phyloP scores from a whole-genome alignment of 495 filamentous ascomycete species.

The Daldinia loculata region DNA sequence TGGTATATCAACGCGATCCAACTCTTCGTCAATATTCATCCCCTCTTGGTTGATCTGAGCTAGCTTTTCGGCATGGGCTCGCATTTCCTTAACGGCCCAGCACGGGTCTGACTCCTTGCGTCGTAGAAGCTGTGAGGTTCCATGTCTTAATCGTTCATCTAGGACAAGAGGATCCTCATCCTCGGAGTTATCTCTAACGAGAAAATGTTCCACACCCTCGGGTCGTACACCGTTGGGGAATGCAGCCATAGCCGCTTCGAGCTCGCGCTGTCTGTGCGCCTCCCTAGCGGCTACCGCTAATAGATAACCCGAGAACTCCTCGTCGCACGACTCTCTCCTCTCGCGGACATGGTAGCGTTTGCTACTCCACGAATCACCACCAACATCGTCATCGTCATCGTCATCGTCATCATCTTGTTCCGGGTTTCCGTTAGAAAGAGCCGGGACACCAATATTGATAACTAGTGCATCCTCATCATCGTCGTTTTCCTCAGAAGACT shows the following conservation, averaged over 20 bases:
- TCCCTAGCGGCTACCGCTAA: conserved; percentile 78
- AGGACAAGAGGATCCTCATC: conserved; percentile 46
- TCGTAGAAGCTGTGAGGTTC: conserved; percentile 48
- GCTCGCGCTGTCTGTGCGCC: conserved; percentile 71
- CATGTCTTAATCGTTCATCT: conserved; percentile 48
- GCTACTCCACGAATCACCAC: conserved; percentile 52
- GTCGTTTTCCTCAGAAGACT: conserved; percentile 48
- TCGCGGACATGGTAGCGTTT: conserved; percentile 46
- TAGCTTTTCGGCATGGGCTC: conserved; percentile 55
- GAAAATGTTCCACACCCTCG: conserved; percentile 63
- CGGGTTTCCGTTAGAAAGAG: conserved; percentile 34
- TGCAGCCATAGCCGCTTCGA: conserved; percentile 58
- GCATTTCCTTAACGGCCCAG: conserved; percentile 63
- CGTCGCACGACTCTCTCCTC: conserved; percentile 70
- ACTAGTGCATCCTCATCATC: conserved; percentile 32
- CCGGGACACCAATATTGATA: conserved; percentile 45
- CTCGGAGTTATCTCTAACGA: conserved; percentile 62
- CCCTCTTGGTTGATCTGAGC: conserved; percentile 30
- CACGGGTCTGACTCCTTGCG: conserved; percentile 57
- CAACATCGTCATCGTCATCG: conserved; percentile 29
- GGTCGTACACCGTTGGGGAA: conserved; percentile 58
- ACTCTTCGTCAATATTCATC: conserved; percentile 47
- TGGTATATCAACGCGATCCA: conserved; percentile 56
- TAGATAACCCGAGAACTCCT: conserved; percentile 75
- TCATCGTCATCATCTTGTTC: conserved; percentile 28